Percentiles rank a stretch among this genome's conserved stretches.
Evolutionary conservation across 2,329 filamentous ascomycete species (phyloP).

Genomic region (Claviceps capensis): DNA sequence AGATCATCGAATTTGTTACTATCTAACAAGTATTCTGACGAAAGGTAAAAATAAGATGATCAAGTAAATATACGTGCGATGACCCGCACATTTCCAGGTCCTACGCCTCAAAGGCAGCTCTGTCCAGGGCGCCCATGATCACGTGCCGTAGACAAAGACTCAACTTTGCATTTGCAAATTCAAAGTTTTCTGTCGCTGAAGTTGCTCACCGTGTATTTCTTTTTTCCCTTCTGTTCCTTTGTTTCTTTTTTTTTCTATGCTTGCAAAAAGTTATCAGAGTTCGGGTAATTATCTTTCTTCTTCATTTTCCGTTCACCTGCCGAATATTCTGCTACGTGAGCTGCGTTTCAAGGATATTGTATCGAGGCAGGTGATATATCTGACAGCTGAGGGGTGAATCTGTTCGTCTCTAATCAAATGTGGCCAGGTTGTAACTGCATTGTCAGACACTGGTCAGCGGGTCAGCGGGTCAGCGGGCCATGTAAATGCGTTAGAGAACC

Average conservation of each 20-base stretch:
- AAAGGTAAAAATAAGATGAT: background rate
- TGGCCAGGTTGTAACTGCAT: slow-evolving; percentile 2
- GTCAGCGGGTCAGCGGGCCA: slow-evolving; percentile 6
- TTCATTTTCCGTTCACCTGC: background rate
- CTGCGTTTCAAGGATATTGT: background rate
- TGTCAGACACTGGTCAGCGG: slow-evolving; percentile 4
- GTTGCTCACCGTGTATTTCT: slow-evolving; percentile 1
- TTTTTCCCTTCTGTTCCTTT: background rate
- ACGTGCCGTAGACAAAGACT: background rate
- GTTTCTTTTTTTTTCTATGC: no score
- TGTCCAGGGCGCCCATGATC: background rate
- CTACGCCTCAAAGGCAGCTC: background rate
- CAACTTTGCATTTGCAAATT: background rate
- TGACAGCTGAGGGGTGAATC: background rate
- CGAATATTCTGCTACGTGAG: background rate
- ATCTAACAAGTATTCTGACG: background rate
- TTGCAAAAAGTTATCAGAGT: background rate
- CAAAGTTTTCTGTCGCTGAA: background rate
- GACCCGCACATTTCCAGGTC: background rate
- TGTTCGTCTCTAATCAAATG: background rate
- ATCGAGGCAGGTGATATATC: background rate
- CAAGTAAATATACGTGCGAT: background rate
- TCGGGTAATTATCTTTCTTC: background rate
- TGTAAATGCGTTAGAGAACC: background rate
- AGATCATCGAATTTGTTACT: background rate